A percentile compares a stretch with the other conserved stretches of the same genome.
These are phyloP conservation scores for Dryas integrifolia DNA, from an alignment of 331 rosid genomes.

Conservation along the genomic window DNA sequence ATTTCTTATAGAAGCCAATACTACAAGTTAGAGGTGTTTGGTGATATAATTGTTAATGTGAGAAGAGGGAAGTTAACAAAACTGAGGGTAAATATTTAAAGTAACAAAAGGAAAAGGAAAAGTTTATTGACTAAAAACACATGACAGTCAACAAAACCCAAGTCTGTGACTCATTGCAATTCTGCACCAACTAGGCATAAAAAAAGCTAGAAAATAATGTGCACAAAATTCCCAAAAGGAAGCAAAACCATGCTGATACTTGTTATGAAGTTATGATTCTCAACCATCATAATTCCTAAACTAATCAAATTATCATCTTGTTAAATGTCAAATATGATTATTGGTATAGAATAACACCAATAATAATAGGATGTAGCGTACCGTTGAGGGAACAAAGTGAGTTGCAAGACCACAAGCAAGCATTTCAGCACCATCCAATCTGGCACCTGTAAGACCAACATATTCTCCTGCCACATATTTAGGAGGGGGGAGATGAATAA, in stretches of 20 bases:
- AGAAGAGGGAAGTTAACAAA: too few relatives aligned
- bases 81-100: too few relatives aligned
- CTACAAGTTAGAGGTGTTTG: neutral
- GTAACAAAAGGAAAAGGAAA: too few relatives aligned
- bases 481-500: constrained; percentile 3
- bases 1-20: neutral
- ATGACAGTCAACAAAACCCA: too few relatives aligned
- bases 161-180: too few relatives aligned
- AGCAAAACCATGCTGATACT: neutral
- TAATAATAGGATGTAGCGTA: constrained; percentile 27
- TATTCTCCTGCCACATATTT: constrained; percentile 74
- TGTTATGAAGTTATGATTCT: neutral
- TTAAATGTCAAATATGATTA: neutral
- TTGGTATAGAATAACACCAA: neutral
- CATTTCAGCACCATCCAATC: constrained; percentile 98
- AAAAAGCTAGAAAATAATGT: neutral
- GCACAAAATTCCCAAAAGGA: too few relatives aligned
- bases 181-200: too few relatives aligned
- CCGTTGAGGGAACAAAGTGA: constrained; percentile 78
- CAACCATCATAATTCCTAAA: constrained; percentile 5
- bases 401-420: constrained; percentile 94
- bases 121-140: neutral
- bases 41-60: neutral
- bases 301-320: neutral
- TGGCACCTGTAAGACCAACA: constrained; percentile 84